A percentile compares a stretch with the other conserved stretches of the same genome.
Evolutionary conservation across 805 yeast species (phyloP).

Genomic region (Blastobotrys terrestris): DNA sequence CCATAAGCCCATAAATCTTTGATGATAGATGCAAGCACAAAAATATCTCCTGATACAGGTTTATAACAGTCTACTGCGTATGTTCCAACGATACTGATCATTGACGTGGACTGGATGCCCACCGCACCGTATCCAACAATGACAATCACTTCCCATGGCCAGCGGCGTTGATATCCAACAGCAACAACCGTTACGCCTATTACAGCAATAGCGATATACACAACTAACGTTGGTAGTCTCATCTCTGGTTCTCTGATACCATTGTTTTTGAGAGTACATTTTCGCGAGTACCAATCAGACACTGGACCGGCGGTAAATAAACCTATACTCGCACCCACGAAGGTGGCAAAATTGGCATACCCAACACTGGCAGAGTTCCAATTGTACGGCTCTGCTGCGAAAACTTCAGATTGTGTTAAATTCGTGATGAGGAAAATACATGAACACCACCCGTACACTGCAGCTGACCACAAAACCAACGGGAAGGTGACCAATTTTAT

Average conservation of each 20-base stretch:
- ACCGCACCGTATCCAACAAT: slow-evolving; percentile 7
- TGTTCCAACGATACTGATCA: slow-evolving; percentile 7
- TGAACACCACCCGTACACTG: slow-evolving; percentile 3
- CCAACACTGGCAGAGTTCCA: slow-evolving; percentile 7
- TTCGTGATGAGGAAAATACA: slow-evolving; percentile 5
- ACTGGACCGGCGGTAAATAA: slow-evolving; percentile 10
- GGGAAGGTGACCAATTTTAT: slow-evolving; percentile 5
- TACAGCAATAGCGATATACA: background rate
- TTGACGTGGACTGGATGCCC: slow-evolving; percentile 6
- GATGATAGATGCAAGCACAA: slow-evolving; percentile 7
- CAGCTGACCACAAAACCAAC: slow-evolving; percentile 7
- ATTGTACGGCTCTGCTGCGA: slow-evolving; percentile 8
- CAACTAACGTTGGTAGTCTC: slow-evolving; percentile 8
- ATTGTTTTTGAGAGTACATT: slow-evolving; percentile 4
- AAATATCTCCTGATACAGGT: slow-evolving; percentile 8
- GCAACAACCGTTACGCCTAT: slow-evolving; percentile 4
- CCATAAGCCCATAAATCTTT: slow-evolving; percentile 11
- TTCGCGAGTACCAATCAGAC: slow-evolving; percentile 8
- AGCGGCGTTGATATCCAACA: slow-evolving; percentile 4
- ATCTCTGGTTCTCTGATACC: slow-evolving; percentile 11
- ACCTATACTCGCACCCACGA: slow-evolving; percentile 8
- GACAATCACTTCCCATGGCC: slow-evolving; percentile 9
- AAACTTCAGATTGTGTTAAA: slow-evolving; percentile 7
- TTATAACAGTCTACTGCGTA: slow-evolving; percentile 10
- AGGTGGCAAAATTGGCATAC: slow-evolving; percentile 8